Evolutionary conservation across 1,284 basidiomycete genomes (phyloP), one percentile per base, ranked within the genome.

Genomic region (Melampsora larici-populina): DNA sequence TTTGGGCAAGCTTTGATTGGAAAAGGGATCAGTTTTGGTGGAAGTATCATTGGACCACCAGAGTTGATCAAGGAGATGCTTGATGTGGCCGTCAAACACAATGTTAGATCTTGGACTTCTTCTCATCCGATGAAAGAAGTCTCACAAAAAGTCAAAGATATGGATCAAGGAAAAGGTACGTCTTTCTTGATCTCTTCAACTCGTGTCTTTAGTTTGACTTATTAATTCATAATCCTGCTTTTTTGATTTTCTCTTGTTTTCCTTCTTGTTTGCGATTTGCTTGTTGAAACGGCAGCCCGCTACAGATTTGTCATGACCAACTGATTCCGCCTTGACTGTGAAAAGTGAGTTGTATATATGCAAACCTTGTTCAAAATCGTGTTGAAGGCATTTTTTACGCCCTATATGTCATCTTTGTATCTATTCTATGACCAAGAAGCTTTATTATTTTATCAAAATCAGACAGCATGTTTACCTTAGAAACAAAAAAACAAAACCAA

Each of bases 261-360:
- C 33, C 26, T 26, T 63, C 21, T 18, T 33, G 13, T 31, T 48
- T 49, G 40, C 21, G 1, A n/a, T 24, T 36, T 4, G 6, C 31
- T 15, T 8, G 7, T 21, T n/a, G 2, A 46, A 26, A 26, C 21
- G 31, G 5, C 7, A 77, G 74, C 74, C 58, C 74, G 74, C 24
- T 77, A 77, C 40, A 66, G 74, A 11, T 77, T n/a, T 26, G 74
- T 77, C 5, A 70, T 77, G 74, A 70, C 66, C 36, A 77, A 77
- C 63, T 76, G 40, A 76, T 7, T 29, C 11, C 8, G 26, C 11
- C 5, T 43, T 43, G 11, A 1, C 5, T 7, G 40, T 11, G 6
- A 11, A 43, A 13, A 43, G 40, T 43, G 11, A 7, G 6, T 7
- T 43, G 40, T 43, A 43, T 13, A 8, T 43, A 43, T 13, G 11